Base-by-base conservation (phyloP, 2,329 filamentous ascomycete genomes). In the Arthrobotrys conoides region DNA sequence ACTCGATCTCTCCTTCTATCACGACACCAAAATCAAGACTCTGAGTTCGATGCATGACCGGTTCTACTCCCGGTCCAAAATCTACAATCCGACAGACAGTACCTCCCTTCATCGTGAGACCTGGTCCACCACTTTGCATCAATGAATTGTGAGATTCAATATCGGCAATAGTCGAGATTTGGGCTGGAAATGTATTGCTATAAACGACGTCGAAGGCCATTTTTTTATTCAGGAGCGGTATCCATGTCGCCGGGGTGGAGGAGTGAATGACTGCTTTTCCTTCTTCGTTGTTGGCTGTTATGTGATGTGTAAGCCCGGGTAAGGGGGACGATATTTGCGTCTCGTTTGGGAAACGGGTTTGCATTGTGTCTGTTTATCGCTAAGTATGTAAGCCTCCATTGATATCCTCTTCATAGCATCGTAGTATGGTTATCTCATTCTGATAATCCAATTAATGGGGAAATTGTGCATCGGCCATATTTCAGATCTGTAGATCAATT, bases 11-110 rank as follows among this genome's bases (percentile, higher is more conserved):
- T 0, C 88, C 88, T 80, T 89, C 87, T 5, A 89, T 80, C 0
- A 89, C 85, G 68, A 89, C 84, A 1, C 87, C 88, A 76, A 87
- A 89, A 80, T 89, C 88, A 3, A 89, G 83, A 49, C 85, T 87
- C 80, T 87, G 85, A 0, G 88, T 89, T 14, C 88, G 85, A 80
- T 89, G 88, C 85, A 89, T 87, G 18, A 86, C 82, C 14, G 84
- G 84, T 14, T 83, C 81, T 44, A 84, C 84, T 2, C 82, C 83
- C 0, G 87, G 87, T 0, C 83, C 84, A 80, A 88, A 87, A 81
- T 88, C 87, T 16, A 88, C 86, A 67, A 86, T 84, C 1, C 87
- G 85, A 41, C 85, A 85, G 0, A 87, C 85, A 0, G 84, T 86
- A 48, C 86, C 86, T 2, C 81, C 81, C 1, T 82, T 81, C 16